These are phyloP conservation scores for Drosera capensis DNA, from an alignment of 148 eudicot genomes.

Conservation along the genomic window DNA sequence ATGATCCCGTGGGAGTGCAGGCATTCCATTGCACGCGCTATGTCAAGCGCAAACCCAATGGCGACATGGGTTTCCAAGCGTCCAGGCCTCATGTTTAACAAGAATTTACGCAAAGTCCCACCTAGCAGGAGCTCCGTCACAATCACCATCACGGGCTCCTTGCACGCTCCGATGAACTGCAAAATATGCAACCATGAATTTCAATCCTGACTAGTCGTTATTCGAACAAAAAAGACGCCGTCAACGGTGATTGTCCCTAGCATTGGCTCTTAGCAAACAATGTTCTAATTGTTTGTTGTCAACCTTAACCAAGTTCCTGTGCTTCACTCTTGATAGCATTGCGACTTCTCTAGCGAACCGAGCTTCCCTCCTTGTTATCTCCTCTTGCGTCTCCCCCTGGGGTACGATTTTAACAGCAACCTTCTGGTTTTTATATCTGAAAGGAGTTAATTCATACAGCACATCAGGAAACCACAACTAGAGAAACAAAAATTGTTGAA, in stretches of 20 bases:
- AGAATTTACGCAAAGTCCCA: slow-evolving; percentile 30
- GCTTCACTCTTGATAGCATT: slow-evolving; percentile 86
- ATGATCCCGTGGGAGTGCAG: slow-evolving; percentile 36
- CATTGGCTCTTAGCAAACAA: too few relatives aligned
- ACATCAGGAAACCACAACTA: neutral
- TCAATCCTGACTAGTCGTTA: too few relatives aligned
- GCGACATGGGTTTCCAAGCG: slow-evolving; percentile 25
- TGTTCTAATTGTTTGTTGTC: neutral
- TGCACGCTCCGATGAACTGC: slow-evolving; percentile 42
- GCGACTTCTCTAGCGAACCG: slow-evolving; percentile 88
- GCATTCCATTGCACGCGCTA: slow-evolving; percentile 36
- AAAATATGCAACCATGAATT: neutral
- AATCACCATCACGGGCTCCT: slow-evolving; percentile 36
- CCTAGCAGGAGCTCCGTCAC: slow-evolving; percentile 35
- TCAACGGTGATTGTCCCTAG: too few relatives aligned
- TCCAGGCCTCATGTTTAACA: slow-evolving; percentile 24
- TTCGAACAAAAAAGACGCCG: too few relatives aligned
- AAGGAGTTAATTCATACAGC: neutral
- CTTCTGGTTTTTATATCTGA: slow-evolving; percentile 68
- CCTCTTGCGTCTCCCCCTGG: slow-evolving; percentile 76
- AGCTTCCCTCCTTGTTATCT: slow-evolving; percentile 56
- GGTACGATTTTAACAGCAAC: slow-evolving; percentile 84
- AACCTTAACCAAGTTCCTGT: slow-evolving; percentile 85
- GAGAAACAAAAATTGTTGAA: too few relatives aligned
- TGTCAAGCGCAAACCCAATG: slow-evolving; percentile 29